A percentile compares a stretch with the other conserved stretches of the same genome.
These are phyloP conservation scores for Claviceps quebecensis DNA, from an alignment of 2,329 filamentous ascomycete genomes.

Conservation along the genomic window DNA sequence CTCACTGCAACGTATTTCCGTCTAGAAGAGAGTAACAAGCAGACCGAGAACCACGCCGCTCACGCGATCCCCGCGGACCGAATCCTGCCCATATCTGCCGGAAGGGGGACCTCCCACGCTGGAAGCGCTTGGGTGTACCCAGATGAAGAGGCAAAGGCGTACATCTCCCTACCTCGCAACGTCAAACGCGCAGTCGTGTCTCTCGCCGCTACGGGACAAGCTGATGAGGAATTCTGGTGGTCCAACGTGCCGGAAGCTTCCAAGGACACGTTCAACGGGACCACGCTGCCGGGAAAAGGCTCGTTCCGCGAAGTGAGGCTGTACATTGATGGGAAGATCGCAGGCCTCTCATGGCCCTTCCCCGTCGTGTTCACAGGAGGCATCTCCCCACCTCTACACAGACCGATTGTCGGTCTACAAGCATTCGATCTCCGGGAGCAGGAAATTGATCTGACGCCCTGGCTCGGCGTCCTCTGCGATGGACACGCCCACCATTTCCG, in stretches of 20 bases:
- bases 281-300: conserved; percentile 50
- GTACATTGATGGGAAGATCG: conserved; percentile 56
- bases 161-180: conserved; percentile 50
- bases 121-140: conserved; percentile 58
- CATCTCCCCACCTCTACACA: conserved; percentile 61
- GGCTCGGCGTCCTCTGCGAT: conserved; percentile 55
- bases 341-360: conserved; percentile 69
- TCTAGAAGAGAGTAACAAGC: conserved; percentile 11
- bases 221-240: conserved; percentile 76
- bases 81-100: conserved; percentile 53
- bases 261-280: conserved; percentile 41
- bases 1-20: conserved; percentile 60
- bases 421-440: conserved; percentile 67
- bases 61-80: conserved; percentile 37
- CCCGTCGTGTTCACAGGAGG: conserved; percentile 74
- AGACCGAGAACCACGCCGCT: not conserved
- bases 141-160: conserved; percentile 42
- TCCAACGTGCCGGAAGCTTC: conserved; percentile 56
- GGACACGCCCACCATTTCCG: conserved; percentile 51
- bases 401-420: conserved; percentile 65
- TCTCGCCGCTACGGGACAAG: conserved; percentile 65
- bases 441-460: conserved; percentile 71
- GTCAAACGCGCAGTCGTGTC: conserved; percentile 57
- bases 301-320: conserved; percentile 70
- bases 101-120: conserved; percentile 23